Conservation (phyloP, 2,329 filamentous ascomycete genomes). For the Daldinia sp. region DNA sequence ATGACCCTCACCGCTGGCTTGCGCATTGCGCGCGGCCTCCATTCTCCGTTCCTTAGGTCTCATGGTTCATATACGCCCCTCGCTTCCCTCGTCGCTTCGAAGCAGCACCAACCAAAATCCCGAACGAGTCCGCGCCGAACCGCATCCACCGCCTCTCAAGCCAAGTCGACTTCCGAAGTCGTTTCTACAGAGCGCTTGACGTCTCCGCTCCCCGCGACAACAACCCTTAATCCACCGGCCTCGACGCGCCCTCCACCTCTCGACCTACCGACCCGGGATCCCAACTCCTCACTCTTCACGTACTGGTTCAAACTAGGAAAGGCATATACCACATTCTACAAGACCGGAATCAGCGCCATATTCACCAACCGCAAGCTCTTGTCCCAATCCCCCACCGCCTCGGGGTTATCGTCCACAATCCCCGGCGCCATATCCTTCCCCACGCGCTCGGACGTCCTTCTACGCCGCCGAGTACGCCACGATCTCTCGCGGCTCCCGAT, state of each 20-base stretch:
- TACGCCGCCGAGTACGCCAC: conserved; percentile 71
- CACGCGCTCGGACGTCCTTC: conserved; percentile 74
- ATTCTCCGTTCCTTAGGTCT: conserved; percentile 13
- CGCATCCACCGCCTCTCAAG: conserved; percentile 14
- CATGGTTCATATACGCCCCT: background rate
- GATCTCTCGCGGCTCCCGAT: conserved; percentile 81
- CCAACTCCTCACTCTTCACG: conserved; percentile 54
- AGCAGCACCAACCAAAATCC: conserved; percentile 2
- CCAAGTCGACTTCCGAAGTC: background rate
- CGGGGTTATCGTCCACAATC: conserved; percentile 53
- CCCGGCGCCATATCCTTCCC: conserved; percentile 49
- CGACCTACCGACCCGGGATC: conserved; percentile 63
- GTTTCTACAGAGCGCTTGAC: conserved; percentile 7
- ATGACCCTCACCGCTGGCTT: conserved; percentile 39
- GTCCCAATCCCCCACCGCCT: conserved; percentile 48
- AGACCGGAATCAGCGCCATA: conserved; percentile 79
- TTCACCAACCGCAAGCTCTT: conserved; percentile 70
- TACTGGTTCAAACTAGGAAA: conserved; percentile 73
- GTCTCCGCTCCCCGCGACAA: conserved; percentile 30
- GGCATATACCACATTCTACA: conserved; percentile 87
- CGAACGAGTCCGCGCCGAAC: background rate
- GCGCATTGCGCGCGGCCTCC: conserved; percentile 41
- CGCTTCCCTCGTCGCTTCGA: conserved; percentile 1
- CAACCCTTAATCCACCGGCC: conserved; percentile 72
- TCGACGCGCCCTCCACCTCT: conserved; percentile 78